A percentile compares a stretch with the other conserved stretches of the same genome.
These are phyloP conservation scores for Cadophora gregata DNA, from an alignment of 2,329 filamentous ascomycete genomes.

Conservation along the genomic window DNA sequence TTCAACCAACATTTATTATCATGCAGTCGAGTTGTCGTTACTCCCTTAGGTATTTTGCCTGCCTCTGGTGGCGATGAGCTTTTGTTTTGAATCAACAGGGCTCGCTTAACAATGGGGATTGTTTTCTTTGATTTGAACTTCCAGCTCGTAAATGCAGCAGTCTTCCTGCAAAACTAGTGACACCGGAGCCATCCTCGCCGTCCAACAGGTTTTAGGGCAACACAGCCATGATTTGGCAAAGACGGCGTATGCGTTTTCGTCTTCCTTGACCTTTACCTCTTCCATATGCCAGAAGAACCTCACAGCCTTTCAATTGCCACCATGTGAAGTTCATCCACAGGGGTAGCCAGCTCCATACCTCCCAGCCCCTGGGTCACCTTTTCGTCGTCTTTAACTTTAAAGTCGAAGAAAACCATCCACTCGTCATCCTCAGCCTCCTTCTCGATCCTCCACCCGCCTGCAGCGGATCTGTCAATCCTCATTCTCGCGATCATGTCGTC, in stretches of 20 bases:
- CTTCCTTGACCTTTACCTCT: not conserved
- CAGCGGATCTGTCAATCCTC: constrained; percentile 26
- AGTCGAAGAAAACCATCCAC: constrained; percentile 30
- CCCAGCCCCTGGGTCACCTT: not conserved
- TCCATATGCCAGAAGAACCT: not conserved
- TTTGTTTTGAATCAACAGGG: not conserved
- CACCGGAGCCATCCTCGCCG: not conserved
- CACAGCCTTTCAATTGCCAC: not conserved
- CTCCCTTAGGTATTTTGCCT: not conserved
- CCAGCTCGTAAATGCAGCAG: not conserved
- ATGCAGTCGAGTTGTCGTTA: too few relatives aligned
- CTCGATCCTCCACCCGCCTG: constrained; percentile 34
- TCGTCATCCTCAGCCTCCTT: constrained; percentile 34
- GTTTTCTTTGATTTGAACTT: not conserved
- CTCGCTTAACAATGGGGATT: not conserved
- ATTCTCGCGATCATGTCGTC: constrained; percentile 16
- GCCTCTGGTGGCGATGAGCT: not conserved
- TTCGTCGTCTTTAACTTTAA: not conserved
- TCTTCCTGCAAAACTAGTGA: not conserved
- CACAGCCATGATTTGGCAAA: not conserved
- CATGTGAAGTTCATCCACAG: not conserved
- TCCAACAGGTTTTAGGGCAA: not conserved
- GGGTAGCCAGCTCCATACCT: not conserved
- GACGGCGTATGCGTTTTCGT: not conserved
- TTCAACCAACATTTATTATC: too few relatives aligned